These are phyloP conservation scores for Chrysoporthe austroafricana DNA, from an alignment of 2,329 filamentous ascomycete genomes.

Conservation along the genomic window DNA sequence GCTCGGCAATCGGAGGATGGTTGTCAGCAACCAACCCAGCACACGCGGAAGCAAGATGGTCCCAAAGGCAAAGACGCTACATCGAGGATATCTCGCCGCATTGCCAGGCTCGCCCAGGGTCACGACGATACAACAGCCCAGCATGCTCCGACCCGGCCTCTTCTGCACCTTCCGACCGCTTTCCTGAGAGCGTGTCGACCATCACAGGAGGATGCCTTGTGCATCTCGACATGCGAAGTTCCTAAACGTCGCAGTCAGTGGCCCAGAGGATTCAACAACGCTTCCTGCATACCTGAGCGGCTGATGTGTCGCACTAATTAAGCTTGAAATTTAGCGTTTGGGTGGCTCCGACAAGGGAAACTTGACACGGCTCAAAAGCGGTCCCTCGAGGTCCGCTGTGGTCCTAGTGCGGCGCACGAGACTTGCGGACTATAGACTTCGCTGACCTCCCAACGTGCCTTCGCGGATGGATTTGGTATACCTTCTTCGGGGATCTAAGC, in stretches of 20 bases:
- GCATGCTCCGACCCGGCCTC: neutral
- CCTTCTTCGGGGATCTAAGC: no score
- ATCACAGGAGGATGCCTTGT: no score
- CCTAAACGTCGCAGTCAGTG: no score
- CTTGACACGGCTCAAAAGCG: neutral
- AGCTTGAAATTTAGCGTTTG: slow-evolving; percentile 16
- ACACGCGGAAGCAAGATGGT: neutral
- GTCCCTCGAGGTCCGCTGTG: neutral
- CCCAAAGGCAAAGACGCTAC: neutral
- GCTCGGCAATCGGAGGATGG: no score
- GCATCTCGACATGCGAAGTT: no score
- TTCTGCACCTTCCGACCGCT: neutral
- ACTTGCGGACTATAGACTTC: neutral
- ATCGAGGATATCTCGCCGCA: neutral
- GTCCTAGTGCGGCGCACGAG: neutral
- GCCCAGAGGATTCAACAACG: no score
- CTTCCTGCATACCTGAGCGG: no score
- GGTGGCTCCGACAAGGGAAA: neutral
- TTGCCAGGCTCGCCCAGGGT: neutral
- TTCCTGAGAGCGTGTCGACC: no score
- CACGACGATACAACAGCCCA: neutral
- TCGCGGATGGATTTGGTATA: neutral
- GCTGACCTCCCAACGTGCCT: neutral
- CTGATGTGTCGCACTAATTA: slow-evolving; percentile 7
- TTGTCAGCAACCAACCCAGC: no score